phyloP scores from a whole-genome alignment of 306 rosid species.

The Glycine latifolia region DNA sequence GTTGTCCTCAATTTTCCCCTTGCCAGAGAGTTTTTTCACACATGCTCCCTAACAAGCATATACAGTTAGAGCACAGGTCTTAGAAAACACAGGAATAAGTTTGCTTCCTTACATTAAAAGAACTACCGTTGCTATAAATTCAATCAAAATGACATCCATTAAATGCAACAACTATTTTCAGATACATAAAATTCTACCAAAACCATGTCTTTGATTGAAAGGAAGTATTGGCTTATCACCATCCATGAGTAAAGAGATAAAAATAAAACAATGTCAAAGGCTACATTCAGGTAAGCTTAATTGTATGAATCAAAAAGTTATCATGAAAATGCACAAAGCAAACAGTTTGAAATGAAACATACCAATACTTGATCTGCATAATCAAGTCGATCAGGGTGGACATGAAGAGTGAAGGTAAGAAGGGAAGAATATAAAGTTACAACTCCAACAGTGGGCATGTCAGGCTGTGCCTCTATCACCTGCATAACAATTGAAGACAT shows the following conservation, averaged over 20 bases:
- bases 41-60: constrained; percentile 79
- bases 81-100: background rate
- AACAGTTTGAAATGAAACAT: constrained; percentile 50
- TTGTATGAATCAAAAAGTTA: constrained; percentile 22
- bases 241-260: background rate
- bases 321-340: constrained; percentile 29
- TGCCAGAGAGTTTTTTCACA: constrained; percentile 89
- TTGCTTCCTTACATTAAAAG: constrained; percentile 35
- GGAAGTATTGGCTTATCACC: background rate
- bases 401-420: constrained; percentile 94
- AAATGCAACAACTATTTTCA: constrained; percentile 35
- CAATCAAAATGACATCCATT: constrained; percentile 25
- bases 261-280: constrained; percentile 17
- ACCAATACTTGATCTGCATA: constrained; percentile 99
- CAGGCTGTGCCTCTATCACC: constrained; percentile 97
- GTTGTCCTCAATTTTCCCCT: constrained; percentile 89
- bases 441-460: constrained; percentile 88
- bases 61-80: constrained; percentile 9
- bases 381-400: constrained; percentile 97
- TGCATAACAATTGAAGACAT: constrained; percentile 50
- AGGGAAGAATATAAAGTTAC: constrained; percentile 94
- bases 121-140: constrained; percentile 25
- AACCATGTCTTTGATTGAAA: constrained; percentile 11
- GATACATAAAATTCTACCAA: constrained; percentile 33
- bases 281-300: constrained; percentile 24